Conservation (phyloP, 495 filamentous ascomycete genomes). For the Neurospora sp. region DNA sequence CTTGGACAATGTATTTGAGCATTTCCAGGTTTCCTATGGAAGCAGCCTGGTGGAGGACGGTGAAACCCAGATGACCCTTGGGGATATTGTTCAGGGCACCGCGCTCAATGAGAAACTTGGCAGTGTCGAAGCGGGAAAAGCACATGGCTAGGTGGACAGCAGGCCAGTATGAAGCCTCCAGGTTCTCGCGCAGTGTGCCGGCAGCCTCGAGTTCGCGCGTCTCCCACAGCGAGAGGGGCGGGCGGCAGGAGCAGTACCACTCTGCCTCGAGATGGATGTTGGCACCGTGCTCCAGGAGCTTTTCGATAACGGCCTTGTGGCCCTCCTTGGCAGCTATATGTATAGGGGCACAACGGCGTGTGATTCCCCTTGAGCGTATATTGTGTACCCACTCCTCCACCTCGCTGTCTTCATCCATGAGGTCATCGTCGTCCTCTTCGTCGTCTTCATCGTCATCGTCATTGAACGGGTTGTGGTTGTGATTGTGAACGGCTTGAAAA, state of each 20-base stretch:
- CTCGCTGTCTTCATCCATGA: background rate
- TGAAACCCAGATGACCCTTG: background rate
- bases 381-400: background rate
- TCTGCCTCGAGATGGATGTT: slow-evolving; percentile 1
- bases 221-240: background rate
- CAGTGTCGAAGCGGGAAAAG: background rate
- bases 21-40: background rate
- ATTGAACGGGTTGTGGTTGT: background rate
- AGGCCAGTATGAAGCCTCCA: background rate
- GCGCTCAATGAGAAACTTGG: slow-evolving; percentile 3
- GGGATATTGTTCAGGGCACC: background rate
- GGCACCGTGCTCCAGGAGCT: slow-evolving; percentile 24
- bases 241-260: background rate
- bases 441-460: background rate
- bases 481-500: background rate
- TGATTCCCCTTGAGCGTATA: background rate
- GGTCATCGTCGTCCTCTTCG: background rate
- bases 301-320: slow-evolving; percentile 19
- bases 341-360: background rate
- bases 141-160: slow-evolving; percentile 10
- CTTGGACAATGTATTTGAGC: background rate
- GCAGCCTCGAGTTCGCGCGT: background rate
- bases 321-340: slow-evolving; percentile 6
- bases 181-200: background rate
- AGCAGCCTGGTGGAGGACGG: slow-evolving; percentile 5